Conservation (phyloP, 208 protist genomes). For the Wallacemonas sp. region DNA sequence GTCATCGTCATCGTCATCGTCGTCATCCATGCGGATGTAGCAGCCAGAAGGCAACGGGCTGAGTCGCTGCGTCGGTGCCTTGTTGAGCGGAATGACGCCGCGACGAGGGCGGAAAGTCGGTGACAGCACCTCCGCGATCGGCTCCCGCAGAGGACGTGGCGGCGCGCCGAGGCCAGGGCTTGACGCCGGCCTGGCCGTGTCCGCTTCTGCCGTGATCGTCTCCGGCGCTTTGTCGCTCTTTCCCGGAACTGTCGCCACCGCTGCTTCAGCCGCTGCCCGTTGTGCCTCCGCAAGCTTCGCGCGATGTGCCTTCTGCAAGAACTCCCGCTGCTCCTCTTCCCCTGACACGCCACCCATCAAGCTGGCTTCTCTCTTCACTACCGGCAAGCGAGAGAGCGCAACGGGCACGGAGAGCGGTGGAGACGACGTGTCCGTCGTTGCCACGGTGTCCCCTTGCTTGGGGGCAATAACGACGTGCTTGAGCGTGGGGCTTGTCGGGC, state of each 20-base stretch:
- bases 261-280: neutral
- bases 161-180: neutral
- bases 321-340: neutral
- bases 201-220: neutral
- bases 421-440: neutral
- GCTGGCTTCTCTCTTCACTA: neutral
- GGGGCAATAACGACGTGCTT: conserved; percentile 6
- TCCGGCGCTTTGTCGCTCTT: neutral
- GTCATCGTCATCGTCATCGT: conserved; percentile 22
- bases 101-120: conserved; percentile 65
- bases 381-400: neutral
- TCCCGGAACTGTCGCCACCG: neutral
- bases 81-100: conserved; percentile 14
- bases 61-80: conserved; percentile 5
- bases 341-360: neutral
- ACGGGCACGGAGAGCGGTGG: neutral
- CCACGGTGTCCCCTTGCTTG: neutral
- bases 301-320: neutral
- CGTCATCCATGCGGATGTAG: conserved; percentile 21
- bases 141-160: conserved; percentile 7
- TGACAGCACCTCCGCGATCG: conserved; percentile 51
- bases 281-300: neutral
- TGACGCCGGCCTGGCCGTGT: neutral
- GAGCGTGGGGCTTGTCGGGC: conserved; percentile 7
- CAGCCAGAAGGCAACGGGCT: conserved; percentile 17